These are phyloP conservation scores for Ascochyta pisi DNA, from an alignment of 2,329 filamentous ascomycete genomes.

Conservation along the genomic window DNA sequence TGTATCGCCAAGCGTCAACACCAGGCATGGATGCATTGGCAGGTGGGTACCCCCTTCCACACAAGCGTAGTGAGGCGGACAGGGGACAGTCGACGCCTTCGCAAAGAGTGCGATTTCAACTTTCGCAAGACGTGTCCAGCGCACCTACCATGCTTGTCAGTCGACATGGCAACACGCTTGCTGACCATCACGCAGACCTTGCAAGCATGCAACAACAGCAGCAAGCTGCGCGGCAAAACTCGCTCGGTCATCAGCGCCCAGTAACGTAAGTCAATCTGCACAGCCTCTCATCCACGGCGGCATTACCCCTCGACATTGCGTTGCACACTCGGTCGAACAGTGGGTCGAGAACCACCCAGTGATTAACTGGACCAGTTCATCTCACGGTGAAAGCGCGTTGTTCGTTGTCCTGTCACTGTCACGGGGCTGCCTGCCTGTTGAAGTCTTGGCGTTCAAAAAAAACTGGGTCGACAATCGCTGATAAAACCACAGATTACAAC, in stretches of 20 bases:
- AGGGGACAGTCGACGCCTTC: background rate
- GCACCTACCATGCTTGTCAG: background rate
- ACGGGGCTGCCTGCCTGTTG: slow-evolving; percentile 29
- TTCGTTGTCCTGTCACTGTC: slow-evolving; percentile 13
- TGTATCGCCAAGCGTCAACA: slow-evolving; percentile 53
- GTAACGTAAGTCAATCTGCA: slow-evolving; percentile 40
- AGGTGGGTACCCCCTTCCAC: slow-evolving; percentile 41
- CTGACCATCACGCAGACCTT: slow-evolving; percentile 47
- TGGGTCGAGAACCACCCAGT: background rate
- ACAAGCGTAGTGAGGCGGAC: background rate
- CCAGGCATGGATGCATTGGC: slow-evolving; percentile 58
- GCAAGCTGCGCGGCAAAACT: slow-evolving; percentile 49
- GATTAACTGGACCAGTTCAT: background rate
- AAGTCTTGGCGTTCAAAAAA: slow-evolving; percentile 19
- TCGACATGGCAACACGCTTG: background rate
- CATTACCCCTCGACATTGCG: background rate
- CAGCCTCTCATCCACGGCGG: background rate
- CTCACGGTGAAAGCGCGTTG: background rate
- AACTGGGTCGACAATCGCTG: slow-evolving; percentile 11
- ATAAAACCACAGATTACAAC: slow-evolving; percentile 29
- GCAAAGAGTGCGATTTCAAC: background rate
- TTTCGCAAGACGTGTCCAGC: background rate
- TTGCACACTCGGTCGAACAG: background rate
- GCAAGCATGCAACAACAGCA: slow-evolving; percentile 57
- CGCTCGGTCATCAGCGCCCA: slow-evolving; percentile 42